Conservation (phyloP, 768 basidiomycete species). For the Hygrocybe coccinea region DNA sequence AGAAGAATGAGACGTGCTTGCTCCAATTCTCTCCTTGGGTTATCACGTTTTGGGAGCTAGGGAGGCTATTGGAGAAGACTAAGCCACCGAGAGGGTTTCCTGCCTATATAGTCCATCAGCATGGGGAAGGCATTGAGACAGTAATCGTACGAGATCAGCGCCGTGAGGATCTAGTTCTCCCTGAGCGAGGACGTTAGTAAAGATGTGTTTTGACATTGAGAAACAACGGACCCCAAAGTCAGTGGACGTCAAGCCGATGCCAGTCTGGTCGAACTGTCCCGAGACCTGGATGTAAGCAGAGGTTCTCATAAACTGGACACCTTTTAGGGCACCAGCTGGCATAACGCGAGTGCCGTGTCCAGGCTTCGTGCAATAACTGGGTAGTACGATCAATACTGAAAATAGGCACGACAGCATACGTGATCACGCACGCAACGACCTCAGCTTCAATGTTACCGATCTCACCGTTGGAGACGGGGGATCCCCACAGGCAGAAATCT, state of each 20-base stretch:
- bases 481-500: conserved; percentile 73
- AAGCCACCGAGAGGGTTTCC: conserved; percentile 56
- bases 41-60: conserved; percentile 2
- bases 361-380: conserved; percentile 54
- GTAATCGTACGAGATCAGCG: conserved; percentile 38
- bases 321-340: conserved; percentile 58
- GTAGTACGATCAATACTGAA: neutral
- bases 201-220: neutral
- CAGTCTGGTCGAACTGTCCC: conserved; percentile 67
- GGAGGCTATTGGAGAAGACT: conserved; percentile 55
- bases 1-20: conserved; percentile 35
- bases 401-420: neutral
- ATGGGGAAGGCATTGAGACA: conserved; percentile 18
- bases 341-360: conserved; percentile 72
- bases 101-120: conserved; percentile 15
- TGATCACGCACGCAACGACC: conserved; percentile 55
- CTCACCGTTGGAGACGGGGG: conserved; percentile 39
- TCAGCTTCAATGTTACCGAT: conserved; percentile 67
- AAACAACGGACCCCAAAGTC: conserved; percentile 37
- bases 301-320: conserved; percentile 66
- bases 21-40: conserved; percentile 56
- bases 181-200: conserved; percentile 9
- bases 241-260: conserved; percentile 48
- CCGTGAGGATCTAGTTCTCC: conserved; percentile 77
- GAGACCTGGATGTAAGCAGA: conserved; percentile 58